phyloP scores from a whole-genome alignment of 1,284 basidiomycete genomes.

The Fomitopsis pinicola region DNA sequence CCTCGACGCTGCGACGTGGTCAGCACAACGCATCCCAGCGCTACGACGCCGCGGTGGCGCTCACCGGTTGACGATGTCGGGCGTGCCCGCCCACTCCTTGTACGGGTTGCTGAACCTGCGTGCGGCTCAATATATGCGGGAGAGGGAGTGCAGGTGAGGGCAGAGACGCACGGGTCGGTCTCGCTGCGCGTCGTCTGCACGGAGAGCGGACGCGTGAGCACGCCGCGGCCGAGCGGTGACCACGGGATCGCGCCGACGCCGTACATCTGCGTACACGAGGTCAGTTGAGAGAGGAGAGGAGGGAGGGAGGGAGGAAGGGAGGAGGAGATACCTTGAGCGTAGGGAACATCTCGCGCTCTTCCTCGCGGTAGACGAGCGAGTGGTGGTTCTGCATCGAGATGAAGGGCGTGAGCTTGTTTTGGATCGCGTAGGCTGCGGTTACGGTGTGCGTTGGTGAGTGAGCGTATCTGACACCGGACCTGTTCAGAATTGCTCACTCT shows the following conservation, averaged over 20 bases:
- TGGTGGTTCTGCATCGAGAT: slow-evolving; percentile 53
- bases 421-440: slow-evolving; percentile 27
- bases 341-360: slow-evolving; percentile 49
- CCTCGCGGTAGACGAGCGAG: slow-evolving; percentile 42
- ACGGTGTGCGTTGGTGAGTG: too few species aligned
- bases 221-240: slow-evolving; percentile 36
- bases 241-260: slow-evolving; percentile 39
- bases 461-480: background rate
- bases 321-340: slow-evolving; percentile 20
- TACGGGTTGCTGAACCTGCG: slow-evolving; percentile 16
- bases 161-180: slow-evolving; percentile 14
- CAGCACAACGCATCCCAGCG: too few species aligned
- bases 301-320: too few species aligned
- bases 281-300: too few species aligned
- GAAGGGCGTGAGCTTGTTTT: slow-evolving; percentile 42
- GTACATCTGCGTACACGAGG: slow-evolving; percentile 15
- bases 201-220: slow-evolving; percentile 31
- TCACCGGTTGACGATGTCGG: slow-evolving; percentile 12
- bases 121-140: background rate
- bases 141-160: background rate
- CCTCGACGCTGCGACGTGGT: slow-evolving; percentile 29
- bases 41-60: too few species aligned
- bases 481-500: slow-evolving; percentile 27
- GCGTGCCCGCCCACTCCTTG: slow-evolving; percentile 11
- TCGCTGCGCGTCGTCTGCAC: slow-evolving; percentile 21